phyloP scores from a whole-genome alignment of 306 rosid genomes.

The Fagus crenata region DNA sequence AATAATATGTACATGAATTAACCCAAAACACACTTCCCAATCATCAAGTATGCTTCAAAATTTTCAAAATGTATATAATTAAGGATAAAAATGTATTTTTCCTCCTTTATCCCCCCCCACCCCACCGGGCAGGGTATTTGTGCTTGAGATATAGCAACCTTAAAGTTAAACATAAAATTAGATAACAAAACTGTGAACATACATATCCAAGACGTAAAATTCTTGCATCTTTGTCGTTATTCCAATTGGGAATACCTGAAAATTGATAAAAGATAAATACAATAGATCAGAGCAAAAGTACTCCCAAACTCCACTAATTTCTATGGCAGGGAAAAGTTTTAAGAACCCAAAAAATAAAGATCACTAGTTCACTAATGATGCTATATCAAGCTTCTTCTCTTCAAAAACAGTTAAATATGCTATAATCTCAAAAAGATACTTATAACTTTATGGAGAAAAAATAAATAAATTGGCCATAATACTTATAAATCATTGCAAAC shows the following conservation, averaged over 20 bases:
- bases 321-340: not conserved
- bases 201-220: conserved; percentile 78
- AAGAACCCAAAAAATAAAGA: not conserved
- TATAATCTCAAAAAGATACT: not conserved
- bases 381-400: not conserved
- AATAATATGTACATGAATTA: too few species aligned
- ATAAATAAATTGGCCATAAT: not conserved
- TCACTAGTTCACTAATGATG: not conserved
- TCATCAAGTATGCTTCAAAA: not conserved
- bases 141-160: not conserved
- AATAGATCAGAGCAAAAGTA: not conserved
- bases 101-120: not conserved
- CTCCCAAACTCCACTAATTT: conserved; percentile 4
- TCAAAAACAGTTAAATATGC: not conserved
- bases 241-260: conserved; percentile 70
- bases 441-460: not conserved
- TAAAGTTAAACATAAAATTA: not conserved
- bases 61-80: not conserved
- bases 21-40: too few species aligned
- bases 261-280: conserved; percentile 5
- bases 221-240: conserved; percentile 73
- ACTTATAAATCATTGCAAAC: not conserved
- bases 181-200: conserved; percentile 23
- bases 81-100: not conserved
- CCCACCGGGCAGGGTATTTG: too few species aligned